phyloP scores from a whole-genome alignment of 345 rosid genomes.

The Moricandia arvensis region DNA sequence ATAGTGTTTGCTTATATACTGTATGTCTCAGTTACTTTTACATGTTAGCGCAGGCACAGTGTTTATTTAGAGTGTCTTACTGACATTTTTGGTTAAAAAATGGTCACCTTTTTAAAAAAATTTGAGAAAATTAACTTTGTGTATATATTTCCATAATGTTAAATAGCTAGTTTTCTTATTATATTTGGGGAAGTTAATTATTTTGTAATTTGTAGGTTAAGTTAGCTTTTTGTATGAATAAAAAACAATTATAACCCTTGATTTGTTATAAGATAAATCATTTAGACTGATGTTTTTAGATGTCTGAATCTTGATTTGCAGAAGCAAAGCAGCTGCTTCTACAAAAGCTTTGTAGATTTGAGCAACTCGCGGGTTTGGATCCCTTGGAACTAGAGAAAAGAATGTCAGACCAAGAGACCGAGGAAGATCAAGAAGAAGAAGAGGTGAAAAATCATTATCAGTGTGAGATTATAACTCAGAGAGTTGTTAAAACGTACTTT shows the following conservation, averaged over 20 bases:
- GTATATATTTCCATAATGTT: neutral
- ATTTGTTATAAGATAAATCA: neutral
- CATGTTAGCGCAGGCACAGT: neutral
- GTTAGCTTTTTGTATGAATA: neutral
- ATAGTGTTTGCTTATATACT: neutral
- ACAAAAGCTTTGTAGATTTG: conserved; percentile 73
- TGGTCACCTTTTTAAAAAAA: too few relatives aligned
- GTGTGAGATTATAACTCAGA: conserved; percentile 22
- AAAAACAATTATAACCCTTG: neutral
- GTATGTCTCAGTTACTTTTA: neutral
- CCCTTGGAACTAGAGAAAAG: conserved; percentile 76
- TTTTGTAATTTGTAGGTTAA: conserved; percentile 2
- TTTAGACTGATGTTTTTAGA: neutral
- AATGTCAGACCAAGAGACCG: conserved; percentile 48
- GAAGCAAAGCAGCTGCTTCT: conserved; percentile 78
- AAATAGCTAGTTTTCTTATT: neutral
- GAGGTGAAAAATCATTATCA: conserved; percentile 22
- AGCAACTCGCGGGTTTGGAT: conserved; percentile 73
- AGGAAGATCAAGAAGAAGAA: conserved; percentile 40
- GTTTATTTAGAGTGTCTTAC: neutral
- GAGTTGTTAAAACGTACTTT: conserved; percentile 32
- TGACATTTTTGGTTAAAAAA: conserved; percentile 8
- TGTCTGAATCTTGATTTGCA: conserved; percentile 31
- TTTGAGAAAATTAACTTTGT: neutral
- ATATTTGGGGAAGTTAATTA: neutral